These are phyloP conservation scores for Haplographium delicatum DNA, from an alignment of 495 filamentous ascomycete species.

Conservation along the genomic window DNA sequence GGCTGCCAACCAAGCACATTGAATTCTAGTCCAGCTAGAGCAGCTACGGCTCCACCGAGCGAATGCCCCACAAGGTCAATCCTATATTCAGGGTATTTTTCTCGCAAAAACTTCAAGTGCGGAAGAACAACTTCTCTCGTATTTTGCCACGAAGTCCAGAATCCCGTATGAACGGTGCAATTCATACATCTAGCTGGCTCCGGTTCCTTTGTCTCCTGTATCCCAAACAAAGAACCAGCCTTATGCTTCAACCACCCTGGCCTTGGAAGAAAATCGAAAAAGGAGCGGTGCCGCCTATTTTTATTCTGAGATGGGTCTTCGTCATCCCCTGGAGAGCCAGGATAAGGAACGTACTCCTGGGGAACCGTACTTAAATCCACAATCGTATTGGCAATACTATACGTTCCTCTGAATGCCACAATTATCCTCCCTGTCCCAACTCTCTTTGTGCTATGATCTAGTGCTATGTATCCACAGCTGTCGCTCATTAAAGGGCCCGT, in stretches of 20 bases:
- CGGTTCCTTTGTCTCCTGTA: slow-evolving; percentile 19
- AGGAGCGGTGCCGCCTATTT: background rate
- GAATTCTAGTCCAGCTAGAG: slow-evolving; percentile 78
- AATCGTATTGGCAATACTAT: slow-evolving; percentile 85
- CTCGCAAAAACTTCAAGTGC: slow-evolving; percentile 40
- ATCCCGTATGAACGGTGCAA: slow-evolving; percentile 90
- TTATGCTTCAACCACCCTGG: background rate
- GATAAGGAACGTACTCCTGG: slow-evolving; percentile 87
- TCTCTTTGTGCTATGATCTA: slow-evolving; percentile 56
- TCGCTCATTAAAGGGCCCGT: slow-evolving; percentile 83
- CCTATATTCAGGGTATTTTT: slow-evolving; percentile 60
- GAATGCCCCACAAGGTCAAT: slow-evolving; percentile 80
- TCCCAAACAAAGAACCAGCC: no score
- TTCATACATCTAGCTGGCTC: slow-evolving; percentile 55
- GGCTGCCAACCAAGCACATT: slow-evolving; percentile 62
- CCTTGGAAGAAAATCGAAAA: slow-evolving; percentile 3
- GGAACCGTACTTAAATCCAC: slow-evolving; percentile 81
- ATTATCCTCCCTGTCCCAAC: slow-evolving; percentile 49
- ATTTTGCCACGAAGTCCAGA: slow-evolving; percentile 74
- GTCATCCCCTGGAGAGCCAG: slow-evolving; percentile 34
- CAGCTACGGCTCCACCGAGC: slow-evolving; percentile 86
- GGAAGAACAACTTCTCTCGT: slow-evolving; percentile 61
- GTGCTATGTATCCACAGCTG: slow-evolving; percentile 87
- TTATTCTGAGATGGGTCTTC: background rate
- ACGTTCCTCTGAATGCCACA: slow-evolving; percentile 92